Percentiles rank a stretch among this genome's conserved stretches.
phyloP scores from a whole-genome alignment of 2,329 filamentous ascomycete genomes.

The Aspergillus ochraceus region DNA sequence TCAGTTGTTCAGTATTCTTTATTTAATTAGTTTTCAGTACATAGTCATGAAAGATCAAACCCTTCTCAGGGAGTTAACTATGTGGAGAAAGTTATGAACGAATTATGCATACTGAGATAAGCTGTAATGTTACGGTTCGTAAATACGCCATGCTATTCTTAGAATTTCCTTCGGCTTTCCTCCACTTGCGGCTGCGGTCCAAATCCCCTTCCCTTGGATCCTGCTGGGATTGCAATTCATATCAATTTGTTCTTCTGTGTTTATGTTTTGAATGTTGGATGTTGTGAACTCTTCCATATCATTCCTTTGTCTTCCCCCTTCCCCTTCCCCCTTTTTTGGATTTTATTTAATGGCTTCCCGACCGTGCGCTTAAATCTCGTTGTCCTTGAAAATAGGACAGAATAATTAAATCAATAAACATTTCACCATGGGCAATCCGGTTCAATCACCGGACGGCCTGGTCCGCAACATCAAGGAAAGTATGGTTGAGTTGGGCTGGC shows the following conservation, averaged over 20 bases:
- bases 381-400: neutral
- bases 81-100: neutral
- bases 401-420: neutral
- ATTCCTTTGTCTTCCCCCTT: too few species aligned
- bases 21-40: too few species aligned
- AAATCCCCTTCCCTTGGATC: too few species aligned
- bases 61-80: too few species aligned
- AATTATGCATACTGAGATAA: slow-evolving; percentile 5
- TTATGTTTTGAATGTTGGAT: too few species aligned
- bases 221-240: neutral
- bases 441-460: slow-evolving; percentile 16
- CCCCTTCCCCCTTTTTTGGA: too few species aligned
- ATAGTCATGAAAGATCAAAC: too few species aligned
- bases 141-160: neutral
- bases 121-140: slow-evolving; percentile 7
- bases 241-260: neutral
- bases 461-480: slow-evolving; percentile 23
- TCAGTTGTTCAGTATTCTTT: too few species aligned
- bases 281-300: too few species aligned
- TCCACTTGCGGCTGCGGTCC: too few species aligned
- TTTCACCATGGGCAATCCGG: slow-evolving; percentile 13
- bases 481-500: slow-evolving; percentile 24
- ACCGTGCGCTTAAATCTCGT: neutral
- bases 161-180: neutral
- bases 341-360: neutral